Evolutionary conservation across 2,329 filamentous ascomycete species (phyloP).

Genomic region (Penicillium verrucosum): DNA sequence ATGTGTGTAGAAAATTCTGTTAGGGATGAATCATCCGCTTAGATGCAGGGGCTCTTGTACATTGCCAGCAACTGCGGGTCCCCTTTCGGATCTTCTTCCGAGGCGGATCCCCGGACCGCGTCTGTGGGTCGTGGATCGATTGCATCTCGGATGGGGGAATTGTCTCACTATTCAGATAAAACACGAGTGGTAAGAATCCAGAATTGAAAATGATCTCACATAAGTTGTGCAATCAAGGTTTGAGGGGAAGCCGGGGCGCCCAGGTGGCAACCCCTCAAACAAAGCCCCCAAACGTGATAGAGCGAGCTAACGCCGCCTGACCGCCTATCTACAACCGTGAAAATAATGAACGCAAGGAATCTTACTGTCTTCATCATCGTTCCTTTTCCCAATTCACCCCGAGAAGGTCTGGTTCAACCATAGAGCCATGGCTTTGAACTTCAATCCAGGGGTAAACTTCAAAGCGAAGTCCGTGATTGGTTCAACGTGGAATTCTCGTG

Average conservation of each 20-base stretch:
- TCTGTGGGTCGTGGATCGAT: background rate
- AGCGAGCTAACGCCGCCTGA: background rate
- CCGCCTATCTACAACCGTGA: background rate
- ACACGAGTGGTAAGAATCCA: background rate
- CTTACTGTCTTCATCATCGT: background rate
- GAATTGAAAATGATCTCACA: background rate
- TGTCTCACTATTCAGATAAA: background rate
- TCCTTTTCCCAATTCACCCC: too few species aligned
- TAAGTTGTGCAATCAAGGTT: background rate
- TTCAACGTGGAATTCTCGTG: background rate
- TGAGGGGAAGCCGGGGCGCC: background rate
- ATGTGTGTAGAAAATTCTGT: background rate
- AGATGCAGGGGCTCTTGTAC: slow-evolving; percentile 5
- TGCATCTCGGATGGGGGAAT: background rate
- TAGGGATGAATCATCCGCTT: background rate
- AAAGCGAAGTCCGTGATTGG: background rate
- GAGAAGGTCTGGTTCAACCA: background rate
- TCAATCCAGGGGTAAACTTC: background rate
- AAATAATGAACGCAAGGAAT: background rate
- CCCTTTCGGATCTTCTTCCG: slow-evolving; percentile 18
- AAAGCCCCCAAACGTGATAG: background rate
- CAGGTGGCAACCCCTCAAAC: background rate
- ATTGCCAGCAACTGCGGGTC: slow-evolving; percentile 19
- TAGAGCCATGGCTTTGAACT: background rate
- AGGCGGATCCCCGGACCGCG: slow-evolving; percentile 4